phyloP scores from a whole-genome alignment of 495 filamentous ascomycete species.

The Xylaria telfairii region DNA sequence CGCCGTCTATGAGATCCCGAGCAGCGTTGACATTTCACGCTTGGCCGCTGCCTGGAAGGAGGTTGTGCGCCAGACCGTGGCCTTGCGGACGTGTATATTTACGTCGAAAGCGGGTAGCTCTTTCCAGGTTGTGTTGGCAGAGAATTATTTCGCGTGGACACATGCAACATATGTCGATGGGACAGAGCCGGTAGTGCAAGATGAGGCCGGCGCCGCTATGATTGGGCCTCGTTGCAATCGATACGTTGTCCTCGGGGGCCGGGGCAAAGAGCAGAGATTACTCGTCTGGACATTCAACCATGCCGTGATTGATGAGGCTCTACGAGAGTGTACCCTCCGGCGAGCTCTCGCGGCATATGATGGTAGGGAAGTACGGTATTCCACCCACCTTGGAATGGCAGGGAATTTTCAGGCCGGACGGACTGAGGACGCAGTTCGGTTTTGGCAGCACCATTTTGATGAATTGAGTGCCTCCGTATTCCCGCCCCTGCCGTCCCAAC shows the following conservation, averaged over 20 bases:
- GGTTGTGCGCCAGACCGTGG: slow-evolving; percentile 40
- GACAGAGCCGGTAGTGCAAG: slow-evolving; percentile 9
- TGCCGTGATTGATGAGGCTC: not conserved
- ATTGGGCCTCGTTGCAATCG: slow-evolving; percentile 8
- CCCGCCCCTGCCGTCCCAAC: slow-evolving; percentile 5
- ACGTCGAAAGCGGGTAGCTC: slow-evolving; percentile 5
- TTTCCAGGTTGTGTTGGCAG: slow-evolving; percentile 3
- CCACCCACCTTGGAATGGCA: not conserved
- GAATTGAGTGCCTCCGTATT: slow-evolving; percentile 4
- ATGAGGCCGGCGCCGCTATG: slow-evolving; percentile 9
- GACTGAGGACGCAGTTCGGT: slow-evolving; percentile 3
- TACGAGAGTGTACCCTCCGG: not conserved
- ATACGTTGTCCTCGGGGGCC: not conserved
- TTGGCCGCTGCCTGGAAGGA: slow-evolving; percentile 48
- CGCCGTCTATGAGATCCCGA: slow-evolving; percentile 61
- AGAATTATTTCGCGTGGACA: slow-evolving; percentile 1
- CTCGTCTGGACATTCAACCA: slow-evolving; percentile 7
- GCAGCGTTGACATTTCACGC: slow-evolving; percentile 38
- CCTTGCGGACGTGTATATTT: slow-evolving; percentile 38
- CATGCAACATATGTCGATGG: not conserved
- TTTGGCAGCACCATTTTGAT: slow-evolving; percentile 15
- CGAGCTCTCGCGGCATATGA: slow-evolving; percentile 5
- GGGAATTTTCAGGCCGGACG: not conserved
- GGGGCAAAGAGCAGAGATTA: not conserved
- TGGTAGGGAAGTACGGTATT: slow-evolving; percentile 3